Base-by-base conservation (phyloP, 805 yeast species). In the Schizosaccharomyces cryophilus region DNA sequence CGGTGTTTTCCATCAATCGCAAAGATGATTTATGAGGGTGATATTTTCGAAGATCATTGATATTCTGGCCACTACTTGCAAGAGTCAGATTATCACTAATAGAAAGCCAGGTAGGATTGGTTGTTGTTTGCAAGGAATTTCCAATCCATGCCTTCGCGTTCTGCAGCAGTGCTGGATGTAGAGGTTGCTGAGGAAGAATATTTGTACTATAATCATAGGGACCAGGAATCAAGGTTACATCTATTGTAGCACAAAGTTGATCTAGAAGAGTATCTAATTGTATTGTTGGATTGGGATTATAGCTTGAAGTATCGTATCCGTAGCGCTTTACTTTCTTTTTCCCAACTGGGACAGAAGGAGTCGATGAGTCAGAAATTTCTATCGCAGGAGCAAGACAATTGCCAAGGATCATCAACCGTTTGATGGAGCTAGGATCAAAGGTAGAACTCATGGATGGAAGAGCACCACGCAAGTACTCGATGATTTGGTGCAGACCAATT, bases 151-250 rank as follows among this genome's bases (percentile, higher is more conserved):
- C 69, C 45, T 75, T 71, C 24, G 78, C 73, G 15, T 70, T 68
- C 3, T 75, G 73, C 66, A 93, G 82, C 62, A 90, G 75, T 0
- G 94, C 83, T 61, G 75, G 75, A 69, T 90, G 96, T n/a, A 93
- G 68, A 1, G 95, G 85, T 69, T 85, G 95, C 70, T 93, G 96
- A 0, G 98, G 98, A 62, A 87, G 71, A 60, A 89, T 79, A 19
- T 78, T 72, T 63, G 85, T 94, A n/a, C 87, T 81, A 0, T 96
- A 95, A 69, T 93, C 98, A 3, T 76, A 71, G 6, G 73, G 77
- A 4, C 98, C 97, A 0, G 98, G 95, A 81, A 93, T 76, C 1
- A 93, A 66, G 54, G 83, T 78, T 5, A 89, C 81, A 0, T 95
- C 84, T 19, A 87, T 71, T 1, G 84, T 74, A 6, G 75, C 70